Base-by-base conservation (phyloP, 768 basidiomycete species). In the Termitomyces sp. region DNA sequence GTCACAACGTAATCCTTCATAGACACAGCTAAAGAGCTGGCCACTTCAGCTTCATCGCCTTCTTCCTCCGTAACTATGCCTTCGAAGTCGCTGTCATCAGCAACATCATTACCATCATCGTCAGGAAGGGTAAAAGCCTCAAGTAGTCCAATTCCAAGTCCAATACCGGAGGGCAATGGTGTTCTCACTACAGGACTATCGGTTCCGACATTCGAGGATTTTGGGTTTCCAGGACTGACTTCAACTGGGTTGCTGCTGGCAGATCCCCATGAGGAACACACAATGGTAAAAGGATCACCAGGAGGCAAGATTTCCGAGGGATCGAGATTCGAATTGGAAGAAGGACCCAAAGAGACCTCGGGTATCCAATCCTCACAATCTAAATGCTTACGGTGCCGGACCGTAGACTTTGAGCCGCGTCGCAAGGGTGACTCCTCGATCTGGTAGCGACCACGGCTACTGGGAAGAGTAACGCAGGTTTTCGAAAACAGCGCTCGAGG, bases 121-220 rank as follows among this genome's bases (percentile, higher is more conserved):
- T 73, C 72, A 35, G 79, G 73, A 47, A 81, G 69, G 30, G 70
- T 70, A 60, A 85, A 85, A 12, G 84, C 79, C 52, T 79, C 82
- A 62, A 85, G 71, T 40, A 85, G 70, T 8, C 81, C 81, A 52
- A 84, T 74, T 4, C 77, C 78, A 43, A 83, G 67, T 16, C 79
- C 78, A 30, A 74, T 69, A 4, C 69, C 70, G 19, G 73, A 63
- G 14, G 76, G 66, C 23, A 70, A 59, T 12, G 66, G 59, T 16
- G 68, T 77, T 55, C 80, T 71, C 43, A 82, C 65, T 17, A 86
- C 79, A 27, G 85, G 86, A 57, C 85, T 86, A 57, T 82, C 83
- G 10, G 66, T 64, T 43, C 75, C 74, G 39, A 69, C 59, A 21
- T 61, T 67, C 19, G 71, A 61, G 28, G 72, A 65, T 45, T 60